phyloP scores from a whole-genome alignment of 805 yeast genomes.

The Pichia nanzhaoensis region DNA sequence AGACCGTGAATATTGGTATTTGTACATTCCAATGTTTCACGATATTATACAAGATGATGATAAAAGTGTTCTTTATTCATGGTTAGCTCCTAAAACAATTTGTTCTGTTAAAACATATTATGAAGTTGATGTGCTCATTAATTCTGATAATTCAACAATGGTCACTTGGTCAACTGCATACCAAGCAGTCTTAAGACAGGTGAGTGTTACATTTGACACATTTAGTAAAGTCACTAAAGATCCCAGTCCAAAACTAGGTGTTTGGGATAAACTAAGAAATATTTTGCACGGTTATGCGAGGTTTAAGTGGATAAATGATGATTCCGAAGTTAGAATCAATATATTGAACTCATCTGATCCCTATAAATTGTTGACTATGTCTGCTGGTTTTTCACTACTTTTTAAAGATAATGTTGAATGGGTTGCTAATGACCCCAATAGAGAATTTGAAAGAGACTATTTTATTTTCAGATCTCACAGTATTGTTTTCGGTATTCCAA shows the following conservation, averaged over 20 bases:
- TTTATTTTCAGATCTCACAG: slow-evolving; percentile 55
- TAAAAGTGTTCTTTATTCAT: slow-evolving; percentile 40
- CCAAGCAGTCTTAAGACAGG: slow-evolving; percentile 77
- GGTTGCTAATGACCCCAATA: slow-evolving; percentile 53
- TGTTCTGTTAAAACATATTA: slow-evolving; percentile 69
- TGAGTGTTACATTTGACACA: slow-evolving; percentile 69
- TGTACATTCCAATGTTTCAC: slow-evolving; percentile 58
- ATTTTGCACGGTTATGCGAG: slow-evolving; percentile 62
- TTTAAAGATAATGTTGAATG: slow-evolving; percentile 60
- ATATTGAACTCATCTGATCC: slow-evolving; percentile 79
- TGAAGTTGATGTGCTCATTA: slow-evolving; percentile 48
- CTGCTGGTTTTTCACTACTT: slow-evolving; percentile 72
- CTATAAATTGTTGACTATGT: slow-evolving; percentile 54
- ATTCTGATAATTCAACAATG: slow-evolving; percentile 51
- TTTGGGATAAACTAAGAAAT: slow-evolving; percentile 85
- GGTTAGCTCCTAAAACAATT: slow-evolving; percentile 68
- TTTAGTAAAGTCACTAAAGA: slow-evolving; percentile 88
- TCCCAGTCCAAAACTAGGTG: slow-evolving; percentile 76
- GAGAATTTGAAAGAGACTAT: slow-evolving; percentile 53
- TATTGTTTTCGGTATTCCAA: slow-evolving; percentile 69
- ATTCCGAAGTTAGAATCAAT: slow-evolving; percentile 45
- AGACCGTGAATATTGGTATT: slow-evolving; percentile 47
- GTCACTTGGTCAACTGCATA: slow-evolving; percentile 82
- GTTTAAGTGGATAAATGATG: slow-evolving; percentile 44
- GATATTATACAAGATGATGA: slow-evolving; percentile 28